Percentiles rank a stretch among this genome's conserved stretches.
phyloP scores from a whole-genome alignment of 495 filamentous ascomycete genomes.

The Penicillium tannophilum region DNA sequence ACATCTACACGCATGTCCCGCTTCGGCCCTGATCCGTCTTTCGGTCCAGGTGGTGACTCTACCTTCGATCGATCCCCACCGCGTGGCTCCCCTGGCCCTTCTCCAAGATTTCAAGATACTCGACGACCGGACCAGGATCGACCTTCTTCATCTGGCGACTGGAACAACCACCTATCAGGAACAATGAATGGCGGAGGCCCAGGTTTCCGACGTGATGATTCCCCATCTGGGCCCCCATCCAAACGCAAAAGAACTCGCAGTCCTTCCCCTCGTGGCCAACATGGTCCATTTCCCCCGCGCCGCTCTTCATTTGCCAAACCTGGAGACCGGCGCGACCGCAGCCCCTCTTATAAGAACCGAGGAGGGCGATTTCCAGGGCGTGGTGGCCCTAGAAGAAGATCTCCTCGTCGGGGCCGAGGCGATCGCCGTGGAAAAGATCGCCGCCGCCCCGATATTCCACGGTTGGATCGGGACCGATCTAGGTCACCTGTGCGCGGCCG shows the following conservation, averaged over 20 bases:
- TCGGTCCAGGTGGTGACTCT: slow-evolving; percentile 34
- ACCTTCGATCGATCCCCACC: slow-evolving; percentile 30
- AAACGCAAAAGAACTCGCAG: slow-evolving; percentile 52
- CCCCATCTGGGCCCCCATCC: slow-evolving; percentile 34
- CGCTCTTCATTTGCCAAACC: slow-evolving; percentile 29
- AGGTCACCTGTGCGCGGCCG: slow-evolving; percentile 38
- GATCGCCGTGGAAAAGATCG: slow-evolving; percentile 34
- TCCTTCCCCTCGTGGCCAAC: slow-evolving; percentile 42
- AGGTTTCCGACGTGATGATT: slow-evolving; percentile 33
- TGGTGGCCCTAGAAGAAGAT: slow-evolving; percentile 35
- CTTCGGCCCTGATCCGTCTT: slow-evolving; percentile 34
- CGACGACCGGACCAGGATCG: slow-evolving; percentile 19
- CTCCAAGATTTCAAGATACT: slow-evolving; percentile 15
- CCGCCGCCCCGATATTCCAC: slow-evolving; percentile 27
- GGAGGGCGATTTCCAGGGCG: slow-evolving; percentile 39
- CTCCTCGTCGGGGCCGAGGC: slow-evolving; percentile 39
- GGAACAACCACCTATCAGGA: slow-evolving; percentile 20
- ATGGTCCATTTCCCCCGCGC: slow-evolving; percentile 25
- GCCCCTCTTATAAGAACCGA: slow-evolving; percentile 30
- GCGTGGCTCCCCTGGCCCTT: slow-evolving; percentile 36
- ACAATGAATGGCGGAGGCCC: slow-evolving; percentile 26
- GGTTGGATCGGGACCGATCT: slow-evolving; percentile 27
- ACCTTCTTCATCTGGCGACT: slow-evolving; percentile 22
- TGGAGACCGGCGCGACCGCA: slow-evolving; percentile 36
- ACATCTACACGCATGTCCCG: slow-evolving; percentile 33